Percentiles rank a stretch among this genome's conserved stretches.
phyloP scores from a whole-genome alignment of 202 grass and related monocot genomes.

The Panicum virgatum region DNA sequence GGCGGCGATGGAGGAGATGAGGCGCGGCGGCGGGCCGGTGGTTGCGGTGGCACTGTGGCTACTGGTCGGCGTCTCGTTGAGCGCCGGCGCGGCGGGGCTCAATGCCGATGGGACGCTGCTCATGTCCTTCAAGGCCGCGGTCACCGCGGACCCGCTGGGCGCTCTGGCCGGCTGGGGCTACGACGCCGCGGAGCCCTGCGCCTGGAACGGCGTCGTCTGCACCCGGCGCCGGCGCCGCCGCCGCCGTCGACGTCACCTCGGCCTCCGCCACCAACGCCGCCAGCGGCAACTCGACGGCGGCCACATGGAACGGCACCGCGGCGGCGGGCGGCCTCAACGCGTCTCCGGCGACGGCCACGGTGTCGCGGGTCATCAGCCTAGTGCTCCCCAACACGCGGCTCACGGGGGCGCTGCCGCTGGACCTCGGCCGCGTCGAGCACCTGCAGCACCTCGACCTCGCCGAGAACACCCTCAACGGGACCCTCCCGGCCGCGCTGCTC shows the following conservation, averaged over 20 bases:
- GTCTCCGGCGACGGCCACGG: slow-evolving; percentile 45
- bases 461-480: slow-evolving; percentile 63
- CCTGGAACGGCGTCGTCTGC: slow-evolving; percentile 94
- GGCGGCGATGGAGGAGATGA: slow-evolving; percentile 16
- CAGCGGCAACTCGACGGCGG: neutral
- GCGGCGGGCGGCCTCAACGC: slow-evolving; percentile 13
- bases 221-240: neutral
- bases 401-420: slow-evolving; percentile 44
- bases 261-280: neutral
- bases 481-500: slow-evolving; percentile 55
- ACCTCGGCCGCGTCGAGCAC: slow-evolving; percentile 72
- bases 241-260: slow-evolving; percentile 14
- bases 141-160: slow-evolving; percentile 61
- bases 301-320: neutral
- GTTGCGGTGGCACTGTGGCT: neutral
- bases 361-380: slow-evolving; percentile 85
- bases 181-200: slow-evolving; percentile 58
- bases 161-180: slow-evolving; percentile 68
- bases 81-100: slow-evolving; percentile 15
- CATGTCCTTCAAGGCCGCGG: slow-evolving; percentile 69
- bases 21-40: neutral
- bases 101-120: slow-evolving; percentile 68
- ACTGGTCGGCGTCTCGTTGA: neutral
- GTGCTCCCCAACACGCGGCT: slow-evolving; percentile 71
- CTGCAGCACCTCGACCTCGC: slow-evolving; percentile 90